Conservation (phyloP, 805 yeast species). For the Saccharomyces jurei region DNA sequence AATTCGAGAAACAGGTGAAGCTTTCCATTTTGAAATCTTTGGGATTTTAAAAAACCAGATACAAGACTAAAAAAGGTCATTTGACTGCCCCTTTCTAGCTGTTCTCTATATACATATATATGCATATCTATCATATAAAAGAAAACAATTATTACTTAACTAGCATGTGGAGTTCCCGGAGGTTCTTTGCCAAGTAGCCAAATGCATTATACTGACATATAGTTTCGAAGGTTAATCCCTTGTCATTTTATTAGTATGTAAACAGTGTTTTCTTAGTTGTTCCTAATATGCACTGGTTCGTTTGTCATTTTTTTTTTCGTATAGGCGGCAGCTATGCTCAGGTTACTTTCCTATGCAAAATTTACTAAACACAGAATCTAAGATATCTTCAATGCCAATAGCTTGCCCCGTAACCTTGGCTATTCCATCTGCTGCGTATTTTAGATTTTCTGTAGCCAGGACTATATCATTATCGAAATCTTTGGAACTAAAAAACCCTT, state of each 20-base stretch:
- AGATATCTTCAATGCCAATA: slow-evolving; percentile 80
- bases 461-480: slow-evolving; percentile 57
- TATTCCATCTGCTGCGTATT: slow-evolving; percentile 71
- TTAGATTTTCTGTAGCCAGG: slow-evolving; percentile 68
- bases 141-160: not conserved
- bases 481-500: slow-evolving; percentile 47
- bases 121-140: not conserved
- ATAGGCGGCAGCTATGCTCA: not conserved
- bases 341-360: slow-evolving; percentile 86
- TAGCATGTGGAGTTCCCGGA: not conserved
- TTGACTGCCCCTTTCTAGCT: not conserved
- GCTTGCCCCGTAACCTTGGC: slow-evolving; percentile 89
- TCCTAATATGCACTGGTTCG: not conserved
- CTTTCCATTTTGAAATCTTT: slow-evolving; percentile 61
- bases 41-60: slow-evolving; percentile 40
- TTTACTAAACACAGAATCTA: slow-evolving; percentile 83
- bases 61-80: not conserved
- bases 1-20: slow-evolving; percentile 58
- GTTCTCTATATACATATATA: not conserved
- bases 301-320: not conserved
- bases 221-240: not conserved
- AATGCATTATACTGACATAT: not conserved
- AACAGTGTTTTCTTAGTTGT: not conserved
- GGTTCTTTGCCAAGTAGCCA: not conserved
- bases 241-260: not conserved